Evolutionary conservation across 495 filamentous ascomycete species (phyloP).

Genomic region (Talaromyces trachyspermus): DNA sequence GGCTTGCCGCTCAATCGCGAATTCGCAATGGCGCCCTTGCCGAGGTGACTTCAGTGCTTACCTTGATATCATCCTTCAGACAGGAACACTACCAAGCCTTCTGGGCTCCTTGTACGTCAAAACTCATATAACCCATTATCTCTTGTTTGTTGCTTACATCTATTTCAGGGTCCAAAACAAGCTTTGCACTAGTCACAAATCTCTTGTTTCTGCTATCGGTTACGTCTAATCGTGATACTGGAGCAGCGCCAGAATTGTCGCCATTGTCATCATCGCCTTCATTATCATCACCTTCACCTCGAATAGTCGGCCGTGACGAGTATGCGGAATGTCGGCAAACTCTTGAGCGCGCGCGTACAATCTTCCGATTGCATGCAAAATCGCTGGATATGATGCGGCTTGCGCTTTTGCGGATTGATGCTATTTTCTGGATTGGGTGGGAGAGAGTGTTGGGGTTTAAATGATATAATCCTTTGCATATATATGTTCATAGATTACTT

Average conservation of each 20-base stretch:
- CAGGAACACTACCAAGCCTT: constrained; percentile 5
- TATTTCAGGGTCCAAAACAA: constrained; percentile 1
- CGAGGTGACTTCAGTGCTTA: constrained; percentile 1
- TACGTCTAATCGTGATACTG: background rate
- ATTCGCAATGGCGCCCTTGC: background rate
- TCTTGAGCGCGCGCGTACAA: background rate
- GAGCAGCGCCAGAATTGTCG: background rate
- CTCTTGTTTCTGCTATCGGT: background rate
- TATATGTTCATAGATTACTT: background rate
- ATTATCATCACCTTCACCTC: background rate
- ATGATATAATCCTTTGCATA: background rate
- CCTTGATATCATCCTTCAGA: constrained; percentile 1
- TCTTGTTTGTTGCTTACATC: background rate
- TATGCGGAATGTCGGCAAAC: constrained; percentile 1
- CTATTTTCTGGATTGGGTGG: constrained; percentile 4
- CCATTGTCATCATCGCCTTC: too few species aligned
- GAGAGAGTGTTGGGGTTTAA: background rate
- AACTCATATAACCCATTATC: background rate
- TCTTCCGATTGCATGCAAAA: constrained; percentile 3
- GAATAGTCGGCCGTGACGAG: background rate
- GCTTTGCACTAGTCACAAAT: constrained; percentile 2
- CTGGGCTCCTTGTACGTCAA: constrained; percentile 2
- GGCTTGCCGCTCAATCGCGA: background rate
- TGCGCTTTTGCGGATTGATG: constrained; percentile 2
- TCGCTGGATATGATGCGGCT: constrained; percentile 2